A percentile compares a stretch with the other conserved stretches of the same genome.
These are phyloP conservation scores for Butyriboletus loyo DNA, from an alignment of 768 basidiomycete species.

Conservation along the genomic window DNA sequence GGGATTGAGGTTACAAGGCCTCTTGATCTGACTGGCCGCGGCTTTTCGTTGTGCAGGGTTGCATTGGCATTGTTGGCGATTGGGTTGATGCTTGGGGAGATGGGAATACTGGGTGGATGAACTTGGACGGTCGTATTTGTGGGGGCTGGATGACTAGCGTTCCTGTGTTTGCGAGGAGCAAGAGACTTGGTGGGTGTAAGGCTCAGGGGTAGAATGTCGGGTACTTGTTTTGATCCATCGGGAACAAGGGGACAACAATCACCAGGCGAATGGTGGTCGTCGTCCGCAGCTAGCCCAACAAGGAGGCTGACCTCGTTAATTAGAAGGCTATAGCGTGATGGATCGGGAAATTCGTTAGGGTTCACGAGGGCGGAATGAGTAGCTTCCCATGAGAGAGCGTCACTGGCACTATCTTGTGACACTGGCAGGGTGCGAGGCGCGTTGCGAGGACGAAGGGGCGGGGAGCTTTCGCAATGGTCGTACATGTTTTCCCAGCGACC, in stretches of 20 bases:
- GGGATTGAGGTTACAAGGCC: not conserved
- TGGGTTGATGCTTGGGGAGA: not conserved
- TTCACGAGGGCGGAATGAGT: conserved; percentile 2
- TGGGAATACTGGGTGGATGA: not conserved
- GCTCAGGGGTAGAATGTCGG: conserved; percentile 17
- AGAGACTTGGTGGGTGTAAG: conserved; percentile 21
- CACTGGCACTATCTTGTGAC: not conserved
- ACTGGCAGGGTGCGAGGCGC: not conserved
- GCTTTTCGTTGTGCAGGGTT: not conserved
- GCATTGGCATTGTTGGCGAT: not conserved
- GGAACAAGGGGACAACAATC: conserved; percentile 1
- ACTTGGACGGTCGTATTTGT: not conserved
- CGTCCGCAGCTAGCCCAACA: conserved; percentile 26
- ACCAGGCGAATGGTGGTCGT: conserved; percentile 5
- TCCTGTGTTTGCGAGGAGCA: conserved; percentile 8
- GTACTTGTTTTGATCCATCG: not conserved
- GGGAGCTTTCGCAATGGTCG: conserved; percentile 10
- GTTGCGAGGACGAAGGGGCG: conserved; percentile 1
- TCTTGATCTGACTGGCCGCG: not conserved
- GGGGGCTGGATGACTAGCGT: not conserved
- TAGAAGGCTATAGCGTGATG: conserved; percentile 26
- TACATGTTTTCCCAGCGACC: conserved; percentile 6
- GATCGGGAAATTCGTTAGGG: conserved; percentile 3
- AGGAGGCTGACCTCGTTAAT: conserved; percentile 33
- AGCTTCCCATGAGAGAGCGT: conserved; percentile 18